Base-by-base conservation (phyloP, 805 yeast species). In the Ogataea nakhonphanomensis region DNA sequence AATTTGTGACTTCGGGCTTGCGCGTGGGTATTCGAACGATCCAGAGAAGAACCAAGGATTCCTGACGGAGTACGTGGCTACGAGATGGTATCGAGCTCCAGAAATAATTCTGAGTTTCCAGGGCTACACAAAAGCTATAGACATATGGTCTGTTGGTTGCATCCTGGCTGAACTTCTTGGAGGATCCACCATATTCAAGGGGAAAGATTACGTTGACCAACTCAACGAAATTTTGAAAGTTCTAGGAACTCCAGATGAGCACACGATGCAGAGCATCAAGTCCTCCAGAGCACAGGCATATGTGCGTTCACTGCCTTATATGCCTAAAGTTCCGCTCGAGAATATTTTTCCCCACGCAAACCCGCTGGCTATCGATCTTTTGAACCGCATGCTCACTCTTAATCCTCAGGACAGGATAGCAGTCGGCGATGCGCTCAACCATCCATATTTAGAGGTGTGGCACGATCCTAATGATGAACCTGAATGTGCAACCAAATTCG, bases 51-150 rank as follows among this genome's bases (percentile, higher is more conserved):
- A 89, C 53, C 84, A 85, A 24, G 97, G 96, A n/a, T 91, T 88
- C 55, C 69, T 91, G 71, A 93, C 99, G 1, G 98, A 91, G 62
- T 93, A 93, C 59, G 99, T 93, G 21, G 98, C 99, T 24, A 93
- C 99, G 1, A 75, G 99, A 61, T 93, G 99, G 99, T 93, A 93
- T 64, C 73, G 99, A 51, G 99, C 99, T 3, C 99, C 99, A 0
- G 99, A 93, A 59, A 89, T 93, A 64, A 91, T 93, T 89, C 71
- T 93, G 40, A 83, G 95, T 49, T 88, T 86, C 68, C 95, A 93
- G 61, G 87, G 90, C 44, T 91, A 91, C 63, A 86, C 98, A 5
- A 90, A 88, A 66, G 96, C 99, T 17, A 91, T 93, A 44, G 99
- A 93, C 62, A 76, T 93, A 42, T 93, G 99, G 99, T 88, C 97